phyloP scores from a whole-genome alignment of 1,139 yeast species.

The Zhuliangozyma blackwelliae region DNA sequence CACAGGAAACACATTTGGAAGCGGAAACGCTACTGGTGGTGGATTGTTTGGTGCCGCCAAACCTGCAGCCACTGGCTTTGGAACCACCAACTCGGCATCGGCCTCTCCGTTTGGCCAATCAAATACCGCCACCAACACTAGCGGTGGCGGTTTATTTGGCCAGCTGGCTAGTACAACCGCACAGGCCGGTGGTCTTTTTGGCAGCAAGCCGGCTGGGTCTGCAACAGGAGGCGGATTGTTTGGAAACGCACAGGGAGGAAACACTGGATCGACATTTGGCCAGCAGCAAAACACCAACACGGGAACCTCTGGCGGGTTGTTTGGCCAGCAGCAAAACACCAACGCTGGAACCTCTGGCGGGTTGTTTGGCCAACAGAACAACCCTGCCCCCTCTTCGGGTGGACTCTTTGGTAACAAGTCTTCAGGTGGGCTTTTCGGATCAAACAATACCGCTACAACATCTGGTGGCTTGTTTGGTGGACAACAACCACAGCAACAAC shows the following conservation, averaged over 20 bases:
- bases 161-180: constrained; percentile 5
- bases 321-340: constrained; percentile 8
- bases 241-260: constrained; percentile 10
- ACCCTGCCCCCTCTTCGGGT: constrained; percentile 6
- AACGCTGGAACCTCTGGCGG: constrained; percentile 9
- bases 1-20: constrained; percentile 17
- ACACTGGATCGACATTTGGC: background rate
- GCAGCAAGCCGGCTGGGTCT: constrained; percentile 6
- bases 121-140: background rate
- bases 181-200: constrained; percentile 14
- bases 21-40: constrained; percentile 6
- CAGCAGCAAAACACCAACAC: constrained; percentile 3
- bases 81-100: too few species aligned
- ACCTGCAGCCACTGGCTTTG: too few species aligned
- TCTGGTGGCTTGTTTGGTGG: constrained; percentile 11
- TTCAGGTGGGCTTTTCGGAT: constrained; percentile 21
- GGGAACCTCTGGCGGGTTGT: constrained; percentile 10
- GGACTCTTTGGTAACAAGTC: constrained; percentile 12
- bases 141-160: constrained; percentile 14
- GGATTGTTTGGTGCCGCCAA: constrained; percentile 11
- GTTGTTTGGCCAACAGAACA: constrained; percentile 9
- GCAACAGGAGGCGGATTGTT: constrained; percentile 17
- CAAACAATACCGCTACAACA: background rate
- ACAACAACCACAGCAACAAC: constrained; percentile 10
- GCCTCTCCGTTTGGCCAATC: too few species aligned